Conservation (phyloP, 139 green algal genomes). For the Chlorella vulgaris region DNA sequence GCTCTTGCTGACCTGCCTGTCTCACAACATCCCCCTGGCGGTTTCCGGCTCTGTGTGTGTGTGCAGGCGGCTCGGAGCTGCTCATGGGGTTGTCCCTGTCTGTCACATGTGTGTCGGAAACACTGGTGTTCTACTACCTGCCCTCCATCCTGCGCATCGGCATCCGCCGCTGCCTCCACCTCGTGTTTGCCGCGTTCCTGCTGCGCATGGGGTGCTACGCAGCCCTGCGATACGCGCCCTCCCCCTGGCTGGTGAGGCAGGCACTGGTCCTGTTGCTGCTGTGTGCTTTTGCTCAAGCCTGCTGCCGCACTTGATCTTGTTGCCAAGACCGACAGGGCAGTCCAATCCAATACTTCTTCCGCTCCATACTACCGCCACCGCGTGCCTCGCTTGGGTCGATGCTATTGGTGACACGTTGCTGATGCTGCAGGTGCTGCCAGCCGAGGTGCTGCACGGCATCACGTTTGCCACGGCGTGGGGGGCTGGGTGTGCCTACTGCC, state of each 20-base stretch:
- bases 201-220: conserved; percentile 43
- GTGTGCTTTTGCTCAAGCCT: no score
- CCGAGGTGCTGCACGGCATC: conserved; percentile 55
- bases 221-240: conserved; percentile 24
- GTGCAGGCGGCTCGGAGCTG: conserved; percentile 31
- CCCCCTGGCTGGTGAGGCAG: conserved; percentile 32
- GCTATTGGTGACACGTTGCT: no score
- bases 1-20: no score
- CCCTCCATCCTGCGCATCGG: conserved; percentile 34
- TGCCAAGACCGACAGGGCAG: no score
- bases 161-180: conserved; percentile 38
- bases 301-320: no score
- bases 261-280: not conserved
- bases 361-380: no score
- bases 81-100: conserved; percentile 48
- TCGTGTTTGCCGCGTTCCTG: conserved; percentile 47
- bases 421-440: conserved; percentile 38
- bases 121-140: conserved; percentile 42
- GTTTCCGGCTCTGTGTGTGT: no score
- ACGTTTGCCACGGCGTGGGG: conserved; percentile 56
- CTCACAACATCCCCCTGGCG: no score
- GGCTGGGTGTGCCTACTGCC: conserved; percentile 39
- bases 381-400: no score
- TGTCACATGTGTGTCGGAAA: conserved; percentile 46
- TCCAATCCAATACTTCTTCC: no score